These are phyloP conservation scores for Fusarium miscanthi DNA, from an alignment of 2,329 filamentous ascomycete species.

Conservation along the genomic window DNA sequence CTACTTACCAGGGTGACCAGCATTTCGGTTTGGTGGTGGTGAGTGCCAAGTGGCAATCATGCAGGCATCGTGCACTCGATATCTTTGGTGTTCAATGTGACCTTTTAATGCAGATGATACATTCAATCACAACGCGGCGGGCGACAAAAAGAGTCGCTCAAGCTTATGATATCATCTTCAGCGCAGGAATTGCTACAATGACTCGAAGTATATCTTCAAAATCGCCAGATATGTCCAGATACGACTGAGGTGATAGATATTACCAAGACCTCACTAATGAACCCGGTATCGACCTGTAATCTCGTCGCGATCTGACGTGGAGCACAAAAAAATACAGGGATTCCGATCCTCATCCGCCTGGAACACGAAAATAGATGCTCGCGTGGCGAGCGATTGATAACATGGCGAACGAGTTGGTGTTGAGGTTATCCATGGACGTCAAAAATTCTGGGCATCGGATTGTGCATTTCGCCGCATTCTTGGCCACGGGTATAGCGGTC, in stretches of 20 bases:
- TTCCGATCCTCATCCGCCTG: background rate
- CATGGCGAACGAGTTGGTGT: background rate
- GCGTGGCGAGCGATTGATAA: slow-evolving; percentile 21
- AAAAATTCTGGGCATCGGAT: background rate
- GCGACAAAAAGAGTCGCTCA: rapidly evolving
- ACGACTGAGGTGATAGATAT: background rate
- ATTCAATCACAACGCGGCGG: rapidly evolving
- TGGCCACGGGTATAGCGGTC: background rate
- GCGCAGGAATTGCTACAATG: rapidly evolving
- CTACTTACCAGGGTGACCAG: background rate
- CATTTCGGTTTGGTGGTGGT: background rate
- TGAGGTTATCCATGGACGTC: background rate
- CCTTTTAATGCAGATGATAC: background rate
- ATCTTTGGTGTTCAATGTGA: rapidly evolving
- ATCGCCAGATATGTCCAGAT: background rate
- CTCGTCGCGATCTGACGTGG: background rate
- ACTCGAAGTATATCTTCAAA: rapidly evolving
- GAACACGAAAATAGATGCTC: background rate
- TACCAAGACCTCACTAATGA: slow-evolving; percentile 4
- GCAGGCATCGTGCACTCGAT: background rate
- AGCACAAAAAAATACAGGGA: background rate
- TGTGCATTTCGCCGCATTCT: background rate
- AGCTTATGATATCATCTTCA: rapidly evolving
- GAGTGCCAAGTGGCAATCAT: background rate
- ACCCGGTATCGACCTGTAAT: background rate